A percentile compares a stretch with the other conserved stretches of the same genome.
These are phyloP conservation scores for Blastosporella zonata DNA, from an alignment of 1,284 basidiomycete genomes.

Conservation along the genomic window DNA sequence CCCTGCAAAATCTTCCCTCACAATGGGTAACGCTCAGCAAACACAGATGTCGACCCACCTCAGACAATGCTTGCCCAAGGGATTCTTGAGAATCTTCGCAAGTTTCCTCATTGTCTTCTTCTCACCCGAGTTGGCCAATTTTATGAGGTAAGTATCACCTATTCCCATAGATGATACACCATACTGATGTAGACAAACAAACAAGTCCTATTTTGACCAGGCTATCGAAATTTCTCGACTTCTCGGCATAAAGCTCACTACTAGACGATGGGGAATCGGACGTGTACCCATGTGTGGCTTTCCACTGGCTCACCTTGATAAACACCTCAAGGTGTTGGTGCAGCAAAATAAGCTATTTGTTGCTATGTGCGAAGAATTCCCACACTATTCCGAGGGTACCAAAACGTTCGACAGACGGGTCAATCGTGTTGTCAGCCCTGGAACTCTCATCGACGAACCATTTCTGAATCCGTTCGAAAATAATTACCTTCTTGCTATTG, in stretches of 20 bases:
- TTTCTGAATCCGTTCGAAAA: constrained; percentile 85
- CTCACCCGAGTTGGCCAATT: constrained; percentile 92
- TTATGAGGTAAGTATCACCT: constrained; percentile 69
- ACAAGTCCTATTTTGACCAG: constrained; percentile 91
- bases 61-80: constrained; percentile 61
- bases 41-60: constrained; percentile 28
- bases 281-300: constrained; percentile 86
- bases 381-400: constrained; percentile 41
- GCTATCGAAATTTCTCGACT: constrained; percentile 75
- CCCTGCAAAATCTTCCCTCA: background rate
- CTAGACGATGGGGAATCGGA: constrained; percentile 66
- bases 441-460: constrained; percentile 87
- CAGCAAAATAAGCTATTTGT: constrained; percentile 81
- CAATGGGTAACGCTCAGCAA: background rate
- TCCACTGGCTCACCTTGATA: constrained; percentile 81
- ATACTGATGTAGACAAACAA: constrained; percentile 3
- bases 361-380: constrained; percentile 91
- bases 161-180: background rate
- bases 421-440: constrained; percentile 84
- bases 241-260: constrained; percentile 79
- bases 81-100: constrained; percentile 68
- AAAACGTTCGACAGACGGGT: constrained; percentile 76
- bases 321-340: constrained; percentile 82
- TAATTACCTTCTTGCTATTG: constrained; percentile 82
- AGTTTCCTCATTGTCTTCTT: constrained; percentile 85